Evolutionary conservation across 768 basidiomycete species (phyloP), one percentile per base, ranked within the genome.

Genomic region (Tylopilus rubrobrunneus): DNA sequence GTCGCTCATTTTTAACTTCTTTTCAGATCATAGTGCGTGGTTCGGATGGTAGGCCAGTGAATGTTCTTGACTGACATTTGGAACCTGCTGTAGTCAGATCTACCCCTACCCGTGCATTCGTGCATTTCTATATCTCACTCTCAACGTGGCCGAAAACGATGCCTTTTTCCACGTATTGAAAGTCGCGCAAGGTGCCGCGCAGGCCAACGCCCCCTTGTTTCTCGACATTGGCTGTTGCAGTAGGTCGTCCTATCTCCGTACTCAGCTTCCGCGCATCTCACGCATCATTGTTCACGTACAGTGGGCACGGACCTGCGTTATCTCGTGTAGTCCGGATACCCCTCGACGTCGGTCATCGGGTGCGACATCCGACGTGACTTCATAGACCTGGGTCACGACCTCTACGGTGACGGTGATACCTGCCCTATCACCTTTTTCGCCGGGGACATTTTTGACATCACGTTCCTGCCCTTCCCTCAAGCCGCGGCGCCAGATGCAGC

Each of bases 171-270:
- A 45, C 19, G 28, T 58, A 25, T 17, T 56, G 29, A 33, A 40
- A 43, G 37, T 7, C 5, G 12, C n/a, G 33, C 50, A 50, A 49
- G 23, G 17, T 31, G 23, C 28, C 10, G 21, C 17, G 29, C 25
- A 36, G 28, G 10, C 9, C 34, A 37, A 37, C 2, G 17, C 39
- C 23, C 51, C 34, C 11, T 12, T 34, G 12, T 12, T 34, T 15
- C 34, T 34, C 5, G 34, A 34, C 14, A 15, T 34, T 15, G 34
- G 57, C 5, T 58, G 55, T 23, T 49, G 54, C 39, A 52, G 50
- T 55, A 31, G 19, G 48, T 36, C 48, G 11, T 19, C 25, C 23
- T 36, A 7, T 19, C 25, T 27, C 11, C 19, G 19, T 5, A 28
- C 27, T 6, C 5, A n/a, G n/a, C n/a, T n/a, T 15, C 3, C 14